Evolutionary conservation across 2,329 filamentous ascomycete species (phyloP).

Genomic region (Sarocladiaceae sp.): DNA sequence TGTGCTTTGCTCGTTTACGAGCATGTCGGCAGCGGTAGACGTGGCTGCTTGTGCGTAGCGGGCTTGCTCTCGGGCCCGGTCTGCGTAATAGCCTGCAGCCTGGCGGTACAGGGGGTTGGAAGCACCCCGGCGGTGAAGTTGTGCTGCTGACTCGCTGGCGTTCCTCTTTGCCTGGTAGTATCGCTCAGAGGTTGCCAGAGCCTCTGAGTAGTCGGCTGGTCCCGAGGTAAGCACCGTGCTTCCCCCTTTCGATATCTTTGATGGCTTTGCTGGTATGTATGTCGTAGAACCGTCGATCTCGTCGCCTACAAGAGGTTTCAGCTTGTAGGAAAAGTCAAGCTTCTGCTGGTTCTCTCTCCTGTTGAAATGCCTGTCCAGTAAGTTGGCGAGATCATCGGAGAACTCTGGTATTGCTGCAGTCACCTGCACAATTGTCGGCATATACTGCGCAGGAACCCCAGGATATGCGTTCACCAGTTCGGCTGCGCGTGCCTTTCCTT

Average conservation of each 20-base stretch:
- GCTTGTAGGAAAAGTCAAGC: slow-evolving; percentile 31
- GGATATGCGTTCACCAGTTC: slow-evolving; percentile 31
- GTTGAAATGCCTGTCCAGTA: slow-evolving; percentile 35
- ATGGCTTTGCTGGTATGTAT: slow-evolving; percentile 11
- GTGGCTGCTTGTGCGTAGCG: slow-evolving; percentile 50
- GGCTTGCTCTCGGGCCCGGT: slow-evolving; percentile 60
- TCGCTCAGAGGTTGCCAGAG: slow-evolving; percentile 20
- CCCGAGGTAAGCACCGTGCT: background rate
- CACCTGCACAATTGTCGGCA: slow-evolving; percentile 35
- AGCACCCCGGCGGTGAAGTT: slow-evolving; percentile 42
- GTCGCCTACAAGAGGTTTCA: slow-evolving; percentile 28
- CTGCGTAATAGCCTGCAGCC: slow-evolving; percentile 69
- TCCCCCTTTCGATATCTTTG: slow-evolving; percentile 9
- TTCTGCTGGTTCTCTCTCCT: slow-evolving; percentile 30
- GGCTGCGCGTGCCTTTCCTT: slow-evolving; percentile 22
- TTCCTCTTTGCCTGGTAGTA: slow-evolving; percentile 25
- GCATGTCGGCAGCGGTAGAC: slow-evolving; percentile 61
- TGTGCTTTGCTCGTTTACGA: slow-evolving; percentile 63
- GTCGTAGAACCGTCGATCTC: slow-evolving; percentile 19
- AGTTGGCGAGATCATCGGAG: slow-evolving; percentile 33
- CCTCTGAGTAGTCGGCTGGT: slow-evolving; percentile 20
- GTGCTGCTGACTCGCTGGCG: slow-evolving; percentile 30
- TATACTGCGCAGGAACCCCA: slow-evolving; percentile 36
- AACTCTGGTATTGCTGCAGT: slow-evolving; percentile 27
- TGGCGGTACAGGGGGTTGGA: slow-evolving; percentile 70